Conservation (phyloP, 2,329 filamentous ascomycete species). For the Aquanectria penicillioides region DNA sequence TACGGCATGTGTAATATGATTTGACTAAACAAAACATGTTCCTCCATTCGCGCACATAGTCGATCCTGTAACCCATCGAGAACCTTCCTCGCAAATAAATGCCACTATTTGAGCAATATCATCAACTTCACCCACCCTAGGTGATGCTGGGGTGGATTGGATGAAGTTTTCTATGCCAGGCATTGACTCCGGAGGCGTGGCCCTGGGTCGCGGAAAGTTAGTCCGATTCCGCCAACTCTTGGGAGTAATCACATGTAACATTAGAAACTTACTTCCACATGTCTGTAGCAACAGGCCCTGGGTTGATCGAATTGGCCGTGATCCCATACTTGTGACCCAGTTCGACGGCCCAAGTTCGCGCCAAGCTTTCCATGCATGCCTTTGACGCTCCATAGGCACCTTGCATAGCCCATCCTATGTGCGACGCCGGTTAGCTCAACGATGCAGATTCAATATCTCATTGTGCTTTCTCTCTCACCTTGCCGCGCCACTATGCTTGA, state of each 20-base stretch:
- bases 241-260: no score
- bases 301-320: not conserved
- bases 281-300: conserved; percentile 23
- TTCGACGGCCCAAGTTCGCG: not conserved
- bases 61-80: conserved; percentile 40
- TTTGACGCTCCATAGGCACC: conserved; percentile 6
- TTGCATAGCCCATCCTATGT: conserved; percentile 2
- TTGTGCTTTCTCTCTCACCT: no score
- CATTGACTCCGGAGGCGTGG: not conserved
- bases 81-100: conserved; percentile 38
- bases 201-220: not conserved
- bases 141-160: conserved; percentile 22
- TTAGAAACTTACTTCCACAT: conserved; percentile 4
- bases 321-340: conserved; percentile 37
- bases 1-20: no score
- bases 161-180: not conserved
- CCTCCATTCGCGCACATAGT: conserved; percentile 39
- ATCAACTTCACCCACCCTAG: conserved; percentile 36
- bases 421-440: not conserved
- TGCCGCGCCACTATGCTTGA: not conserved
- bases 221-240: no score
- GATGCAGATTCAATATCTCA: no score
- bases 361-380: not conserved
- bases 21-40: not conserved
- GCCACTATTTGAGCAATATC: conserved; percentile 42